Base-by-base conservation (phyloP, 2,329 filamentous ascomycete genomes). In the Alternaria angustiovoidea region DNA sequence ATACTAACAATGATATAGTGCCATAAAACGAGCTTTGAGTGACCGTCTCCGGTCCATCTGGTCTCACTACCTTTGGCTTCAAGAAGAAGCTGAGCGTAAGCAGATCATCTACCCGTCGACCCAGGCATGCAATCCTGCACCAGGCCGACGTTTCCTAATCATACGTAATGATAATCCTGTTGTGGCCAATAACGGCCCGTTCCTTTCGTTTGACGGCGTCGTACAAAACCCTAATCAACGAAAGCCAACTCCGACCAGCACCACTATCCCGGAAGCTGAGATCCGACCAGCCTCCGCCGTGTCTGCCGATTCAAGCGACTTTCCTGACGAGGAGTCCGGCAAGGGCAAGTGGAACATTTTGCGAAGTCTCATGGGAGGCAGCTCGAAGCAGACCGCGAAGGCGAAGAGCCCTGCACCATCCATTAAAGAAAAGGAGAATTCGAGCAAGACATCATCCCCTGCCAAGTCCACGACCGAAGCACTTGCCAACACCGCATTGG, bases 91-190 rank as follows among this genome's bases (percentile, higher is more conserved):
- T 14, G 89, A 91, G 61, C 80, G 79, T 44, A 80, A 81, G 36
- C 81, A 85, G 38, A 83, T 81, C 14, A 74, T 87, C 3, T 85
- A 84, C 1, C 89, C 92, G 6, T 93, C 91, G 1, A 92, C 92
- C 2, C 88, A 88, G 6, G 92, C 94, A n/a, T 93, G 90, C 70
- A 89, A 90, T 59, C 94, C 94, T 6, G 92, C 93, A 2, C 92
- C 94, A 2, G 91, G 91, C 47, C 92, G 94, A 71, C 87, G 91
- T 62, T 91, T 97, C 62, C 87, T 96, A 78, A 97, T 97, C 69
- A 91, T 97, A 66, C 89, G 93, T 58, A 94, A 91, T 64, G 93
- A 97, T 75, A 87, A 84, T 64, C 83, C 85, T 58, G 73, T 86
- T 47, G 80, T 83, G 16, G 81, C 84, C 34, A 81, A 84, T 49